Base-by-base conservation (phyloP, 2,329 filamentous ascomycete genomes). In the Xylaria sp. region DNA sequence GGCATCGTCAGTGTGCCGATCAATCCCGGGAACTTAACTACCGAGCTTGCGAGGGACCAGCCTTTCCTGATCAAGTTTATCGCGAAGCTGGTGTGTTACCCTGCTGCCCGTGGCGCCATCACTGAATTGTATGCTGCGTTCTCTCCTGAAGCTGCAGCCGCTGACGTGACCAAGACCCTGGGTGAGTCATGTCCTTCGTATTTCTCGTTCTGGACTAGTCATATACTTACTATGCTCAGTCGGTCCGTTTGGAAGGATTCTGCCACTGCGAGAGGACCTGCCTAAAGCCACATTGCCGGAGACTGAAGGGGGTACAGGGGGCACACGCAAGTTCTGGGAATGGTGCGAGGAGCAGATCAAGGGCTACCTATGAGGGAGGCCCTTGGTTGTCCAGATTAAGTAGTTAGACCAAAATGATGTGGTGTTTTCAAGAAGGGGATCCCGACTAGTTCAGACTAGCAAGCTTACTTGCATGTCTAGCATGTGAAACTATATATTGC, bases 1-100 rank as follows among this genome's bases (percentile, higher is more conserved):
- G 46, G 46, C 46, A 48, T 48, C n/a, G 46, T 48, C 46, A 48
- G 46, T 48, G 46, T 48, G n/a, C 46, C 46, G 20, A 48, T 48
- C n/a, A 48, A 48, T 18, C 46, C 46, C 9, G 46, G 46, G n/a
- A 48, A 48, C 46, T 48, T 48, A n/a, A 48, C 46, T 20, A 48
- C 46, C 18, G n/a, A 48, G 46, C 46, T 48, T 23, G 46, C 46
- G 20, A n/a, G 46, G 23, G 46, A 48, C 46, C 46, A 48, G 46
- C 46, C 46, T 8, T 48, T 48, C 46, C 46, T 48, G 20, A 48
- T 48, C 9, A 48, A 48, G 46, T 10, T 48, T 48, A 48, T 48
- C 7, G 46, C 46, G 9, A 48, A 23, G n/a, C 8, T 48, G n/a
- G 46, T 48, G n/a, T 48, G 46, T 23, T 48, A 48, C 46, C 46